Evolutionary conservation across 2,329 filamentous ascomycete genomes (phyloP), one percentile per base, ranked within the genome.

Genomic region (Botryotinia calthae): DNA sequence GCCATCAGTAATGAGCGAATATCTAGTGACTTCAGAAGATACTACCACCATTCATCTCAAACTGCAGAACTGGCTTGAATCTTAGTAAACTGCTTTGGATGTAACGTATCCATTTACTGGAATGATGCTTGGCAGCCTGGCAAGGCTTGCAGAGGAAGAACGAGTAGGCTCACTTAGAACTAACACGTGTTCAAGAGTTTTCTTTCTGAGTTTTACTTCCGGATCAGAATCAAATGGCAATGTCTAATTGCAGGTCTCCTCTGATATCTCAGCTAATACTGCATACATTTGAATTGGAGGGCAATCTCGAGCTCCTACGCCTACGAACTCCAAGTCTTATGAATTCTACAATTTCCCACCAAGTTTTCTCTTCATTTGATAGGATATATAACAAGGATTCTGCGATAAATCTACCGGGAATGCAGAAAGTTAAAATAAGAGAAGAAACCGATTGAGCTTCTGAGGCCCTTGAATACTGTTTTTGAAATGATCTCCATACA

Each of bases 401-500:
- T 28, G 8, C 3, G 14, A 56, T 5, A 2, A 56, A 28, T 18
- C 1, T 2, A 12, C 6, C 2, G 14, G 6, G 1, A 4, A 28
- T 2, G 7, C 2, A 28, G 51, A 18, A 28, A 54, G 25, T 8
- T 54, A 16, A 28, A 12, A 9, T 14, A 25, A 20, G n/a, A 18
- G 14, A 54, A 28, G n/a, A 28, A 1, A 28, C 16, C n/a, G 14
- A 18, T 8, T 28, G 14, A 28, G 6, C 8, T 14, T 54, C 48
- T 3, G n/a, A 28, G 6, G n/a, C n/a, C 8, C n/a, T 16, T n/a
- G 14, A 28, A 56, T 28, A 7, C 14, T 56, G 12, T 56, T n/a
- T 18, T 18, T 6, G 16, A 28, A 56, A 28, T 28, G n/a, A 28
- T 56, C 5, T 54, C 28, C 46, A 48, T 48, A 12, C 22, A 48